These are phyloP conservation scores for Striga hermonthica DNA, from an alignment of 305 asterid species.

Conservation along the genomic window DNA sequence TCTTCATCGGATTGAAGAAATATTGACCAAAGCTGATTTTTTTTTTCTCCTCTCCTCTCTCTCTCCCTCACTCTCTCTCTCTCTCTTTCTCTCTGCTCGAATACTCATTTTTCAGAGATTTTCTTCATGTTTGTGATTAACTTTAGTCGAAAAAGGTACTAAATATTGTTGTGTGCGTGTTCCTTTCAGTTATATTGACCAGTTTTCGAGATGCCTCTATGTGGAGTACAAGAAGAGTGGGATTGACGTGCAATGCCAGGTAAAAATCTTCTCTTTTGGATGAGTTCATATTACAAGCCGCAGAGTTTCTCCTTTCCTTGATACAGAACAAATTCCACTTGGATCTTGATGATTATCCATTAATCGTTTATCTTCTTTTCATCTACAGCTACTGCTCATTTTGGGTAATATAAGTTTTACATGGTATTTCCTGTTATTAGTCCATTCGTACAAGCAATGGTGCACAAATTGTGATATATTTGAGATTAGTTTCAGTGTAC, in stretches of 20 bases:
- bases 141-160: neutral
- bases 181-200: conserved; percentile 61
- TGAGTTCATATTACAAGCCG: neutral
- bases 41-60: neutral
- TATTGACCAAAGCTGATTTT: neutral
- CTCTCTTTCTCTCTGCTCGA: neutral
- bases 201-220: conserved; percentile 76
- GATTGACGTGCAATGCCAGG: conserved; percentile 93
- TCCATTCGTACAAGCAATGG: neutral
- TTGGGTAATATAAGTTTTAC: neutral
- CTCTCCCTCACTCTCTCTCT: no score
- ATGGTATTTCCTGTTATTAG: neutral
- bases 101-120: neutral
- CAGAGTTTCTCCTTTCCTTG: neutral
- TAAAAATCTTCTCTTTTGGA: conserved; percentile 26
- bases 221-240: conserved; percentile 88
- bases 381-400: neutral
- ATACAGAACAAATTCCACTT: neutral
- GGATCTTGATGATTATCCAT: neutral
- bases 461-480: neutral
- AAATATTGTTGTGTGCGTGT: neutral
- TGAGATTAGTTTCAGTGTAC: neutral
- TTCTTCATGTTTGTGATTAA: no score
- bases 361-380: neutral
- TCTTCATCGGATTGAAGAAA: neutral